Evolutionary conservation across 2,329 filamentous ascomycete genomes (phyloP), one percentile per base, ranked within the genome.

Genomic region (Graphilbum fragrans): DNA sequence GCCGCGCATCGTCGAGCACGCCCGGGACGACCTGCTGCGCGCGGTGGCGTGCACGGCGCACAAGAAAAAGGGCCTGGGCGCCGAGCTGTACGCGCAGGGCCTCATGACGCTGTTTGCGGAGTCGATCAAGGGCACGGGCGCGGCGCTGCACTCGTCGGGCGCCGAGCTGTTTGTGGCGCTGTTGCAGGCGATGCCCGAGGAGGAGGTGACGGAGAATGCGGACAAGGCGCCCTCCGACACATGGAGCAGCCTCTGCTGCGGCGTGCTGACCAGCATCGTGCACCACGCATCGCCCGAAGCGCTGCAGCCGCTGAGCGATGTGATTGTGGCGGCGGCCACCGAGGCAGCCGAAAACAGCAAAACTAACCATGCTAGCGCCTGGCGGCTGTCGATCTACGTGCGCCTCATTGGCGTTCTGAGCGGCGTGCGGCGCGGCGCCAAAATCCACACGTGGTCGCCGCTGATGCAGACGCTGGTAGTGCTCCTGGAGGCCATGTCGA

Each of bases 31-130:
- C 53, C 66, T 94, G 39, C 50, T 69, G 38, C 43, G 29, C 10
- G 39, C 39, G 2, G 20, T 27, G 3, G 12, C 11, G 17, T 25
- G 16, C 4, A 31, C 22, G 33, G 72, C 80, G 46, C n/a, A 16
- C 36, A 34, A 19, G 17, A 22, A 37, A 38, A 45, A 35, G 27
- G 42, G 38, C 35, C 37, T 33, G 34, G 38, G 23, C 29, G 21
- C 43, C 45, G 65, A 68, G 12, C 69, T 86, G 14, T 94, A 94
- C 57, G 81, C 82, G 47, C 80, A 93, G 55, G 92, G 90, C 42
- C 61, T 95, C 36, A 95, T 94, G 86, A 84, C 78, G 17, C 80
- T 96, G 69, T 86, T 95, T 53, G 80, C 86, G 4, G 90, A 96
- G 59, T 80, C 88, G 9, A 71, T 76, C 51, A 81, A 82, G 58